Base-by-base conservation (phyloP, 2,329 filamentous ascomycete genomes). In the Penicillium sp. region DNA sequence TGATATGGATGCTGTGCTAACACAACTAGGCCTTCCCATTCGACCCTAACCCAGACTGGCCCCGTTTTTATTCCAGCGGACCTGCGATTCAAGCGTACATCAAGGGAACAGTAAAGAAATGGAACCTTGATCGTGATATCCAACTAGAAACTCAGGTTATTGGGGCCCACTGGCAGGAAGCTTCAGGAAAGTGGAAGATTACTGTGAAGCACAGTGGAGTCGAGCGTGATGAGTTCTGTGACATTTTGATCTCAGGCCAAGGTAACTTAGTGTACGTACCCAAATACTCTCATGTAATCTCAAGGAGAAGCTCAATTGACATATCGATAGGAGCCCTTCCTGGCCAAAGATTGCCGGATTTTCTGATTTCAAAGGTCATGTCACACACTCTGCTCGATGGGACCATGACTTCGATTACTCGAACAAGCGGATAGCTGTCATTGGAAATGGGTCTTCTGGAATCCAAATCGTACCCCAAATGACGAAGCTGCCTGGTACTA, bases 41-140 rank as follows among this genome's bases (percentile, higher is more conserved):
- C 50, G 72, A 75, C 8, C 73, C 74, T 2, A 77, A 78, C 35
- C 74, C 74, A 2, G 66, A 74, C 36, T 77, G 74, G 74, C 70
- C 67, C 2, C 68, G 70, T 4, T 73, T 75, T 36, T 78, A 76
- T 50, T 71, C 73, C 6, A 64, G 63, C 5, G 73, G 73, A 0
- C 59, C 63, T 16, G 76, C 78, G 52, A 78, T 78, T 31, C 67
- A 70, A 12, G 68, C 74, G 22, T 79, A 79, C 55, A 73, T 77
- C 64, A 66, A 73, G 49, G 53, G 60, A 0, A 69, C 68, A 9
- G 74, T 74, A 16, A 69, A 63, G 45, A 77, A 78, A 56, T 75
- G 74, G 54, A 65, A 71, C 30, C 69, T 77, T 0, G 72, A 73
- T 43, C 63, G 70, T n/a, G 68, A 75, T 36, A 57, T 78, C 11